Conservation (phyloP, 2,329 filamentous ascomycete species). For the Chaetomiaceae sp. region DNA sequence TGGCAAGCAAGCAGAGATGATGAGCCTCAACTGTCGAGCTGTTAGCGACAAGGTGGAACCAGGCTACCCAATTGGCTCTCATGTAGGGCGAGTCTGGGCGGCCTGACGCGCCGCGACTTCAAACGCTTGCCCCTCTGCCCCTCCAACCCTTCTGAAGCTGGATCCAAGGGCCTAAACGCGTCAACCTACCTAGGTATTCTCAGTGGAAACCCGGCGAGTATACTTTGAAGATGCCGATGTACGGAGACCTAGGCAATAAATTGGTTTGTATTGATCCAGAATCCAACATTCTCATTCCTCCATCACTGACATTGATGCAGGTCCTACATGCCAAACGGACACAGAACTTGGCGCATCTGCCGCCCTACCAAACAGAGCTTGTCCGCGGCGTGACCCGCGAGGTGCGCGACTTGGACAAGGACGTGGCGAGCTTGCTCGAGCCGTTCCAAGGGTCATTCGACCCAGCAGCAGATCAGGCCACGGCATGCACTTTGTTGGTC, state of each 20-base stretch:
- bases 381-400: slow-evolving; percentile 85
- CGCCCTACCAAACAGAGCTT: slow-evolving; percentile 87
- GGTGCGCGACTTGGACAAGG: slow-evolving; percentile 87
- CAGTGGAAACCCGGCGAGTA: too few relatives aligned
- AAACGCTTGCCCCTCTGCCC: neutral
- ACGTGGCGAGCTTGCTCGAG: slow-evolving; percentile 72
- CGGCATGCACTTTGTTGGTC: slow-evolving; percentile 83
- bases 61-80: slow-evolving; percentile 5
- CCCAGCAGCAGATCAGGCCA: slow-evolving; percentile 74
- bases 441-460: slow-evolving; percentile 84
- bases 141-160: neutral
- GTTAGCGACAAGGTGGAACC: slow-evolving; percentile 6
- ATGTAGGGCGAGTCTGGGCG: neutral
- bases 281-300: neutral
- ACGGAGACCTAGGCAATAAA: slow-evolving; percentile 83
- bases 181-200: too few relatives aligned
- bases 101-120: slow-evolving; percentile 4
- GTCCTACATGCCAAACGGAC: slow-evolving; percentile 95
- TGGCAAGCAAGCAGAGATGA: neutral
- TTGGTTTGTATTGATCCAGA: slow-evolving; percentile 50
- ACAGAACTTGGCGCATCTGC: slow-evolving; percentile 78
- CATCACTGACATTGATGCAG: slow-evolving; percentile 41
- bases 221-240: slow-evolving; percentile 63
- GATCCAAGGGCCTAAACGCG: neutral
- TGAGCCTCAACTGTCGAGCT: neutral